A percentile compares a stretch with the other conserved stretches of the same genome.
These are phyloP conservation scores for Pseudogymnoascus sp. DNA, from an alignment of 2,329 filamentous ascomycete species.

Conservation along the genomic window DNA sequence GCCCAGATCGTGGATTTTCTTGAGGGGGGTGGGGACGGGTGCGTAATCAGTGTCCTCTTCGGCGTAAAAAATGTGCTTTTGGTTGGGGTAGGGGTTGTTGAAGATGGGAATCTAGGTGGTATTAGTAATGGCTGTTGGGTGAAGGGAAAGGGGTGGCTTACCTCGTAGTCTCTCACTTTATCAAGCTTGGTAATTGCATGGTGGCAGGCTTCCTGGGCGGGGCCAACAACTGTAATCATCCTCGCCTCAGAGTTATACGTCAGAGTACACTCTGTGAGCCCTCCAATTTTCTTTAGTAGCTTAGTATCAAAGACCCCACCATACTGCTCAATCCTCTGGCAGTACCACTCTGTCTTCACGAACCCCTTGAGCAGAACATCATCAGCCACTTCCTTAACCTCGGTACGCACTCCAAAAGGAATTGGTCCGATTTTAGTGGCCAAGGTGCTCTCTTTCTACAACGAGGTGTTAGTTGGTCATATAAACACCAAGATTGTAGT, in stretches of 20 bases:
- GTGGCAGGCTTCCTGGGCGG: constrained; percentile 11
- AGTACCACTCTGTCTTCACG: constrained; percentile 13
- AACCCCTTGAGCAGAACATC: constrained; percentile 6
- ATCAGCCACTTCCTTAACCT: background rate
- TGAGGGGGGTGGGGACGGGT: constrained; percentile 16
- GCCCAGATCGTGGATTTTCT: constrained; percentile 17
- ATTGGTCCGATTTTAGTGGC: background rate
- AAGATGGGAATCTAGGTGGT: background rate
- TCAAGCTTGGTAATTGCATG: constrained; percentile 20
- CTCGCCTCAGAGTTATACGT: constrained; percentile 13
- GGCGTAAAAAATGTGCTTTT: constrained; percentile 20
- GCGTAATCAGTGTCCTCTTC: constrained; percentile 18
- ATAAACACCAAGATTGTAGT: background rate
- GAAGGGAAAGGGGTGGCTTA: constrained; percentile 11
- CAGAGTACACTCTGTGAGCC: constrained; percentile 18
- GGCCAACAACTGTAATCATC: constrained; percentile 17
- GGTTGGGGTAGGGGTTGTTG: background rate
- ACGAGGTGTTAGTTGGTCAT: background rate
- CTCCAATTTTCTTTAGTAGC: constrained; percentile 11
- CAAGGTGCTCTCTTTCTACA: background rate
- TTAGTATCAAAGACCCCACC: constrained; percentile 13
- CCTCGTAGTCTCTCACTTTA: constrained; percentile 19
- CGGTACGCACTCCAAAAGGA: background rate
- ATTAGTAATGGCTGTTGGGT: background rate
- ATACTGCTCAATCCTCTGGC: constrained; percentile 7